A percentile compares a stretch with the other conserved stretches of the same genome.
phyloP scores from a whole-genome alignment of 225 moss, liverwort and hornwort species.

The Pseudisothecium myosuroides region DNA sequence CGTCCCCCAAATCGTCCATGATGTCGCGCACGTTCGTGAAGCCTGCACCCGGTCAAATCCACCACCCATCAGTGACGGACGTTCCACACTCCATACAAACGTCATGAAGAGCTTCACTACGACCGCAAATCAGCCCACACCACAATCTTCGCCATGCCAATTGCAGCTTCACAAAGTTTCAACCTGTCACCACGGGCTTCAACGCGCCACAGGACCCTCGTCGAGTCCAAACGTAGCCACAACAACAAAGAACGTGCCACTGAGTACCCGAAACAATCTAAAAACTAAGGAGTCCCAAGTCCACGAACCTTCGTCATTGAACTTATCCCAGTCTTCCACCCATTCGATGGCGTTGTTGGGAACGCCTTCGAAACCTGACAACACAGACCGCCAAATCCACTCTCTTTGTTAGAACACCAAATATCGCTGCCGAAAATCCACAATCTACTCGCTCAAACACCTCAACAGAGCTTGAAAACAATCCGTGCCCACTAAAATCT shows the following conservation, averaged over 20 bases:
- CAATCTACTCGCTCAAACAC: background rate
- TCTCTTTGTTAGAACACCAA: background rate
- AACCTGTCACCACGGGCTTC: background rate
- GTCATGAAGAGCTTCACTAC: background rate
- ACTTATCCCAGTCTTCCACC: constrained; percentile 99
- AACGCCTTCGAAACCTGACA: constrained; percentile 80
- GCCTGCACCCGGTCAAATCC: constrained; percentile 28
- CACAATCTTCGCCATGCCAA: background rate
- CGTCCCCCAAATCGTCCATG: constrained; percentile 63
- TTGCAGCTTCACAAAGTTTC: background rate
- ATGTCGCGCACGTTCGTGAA: constrained; percentile 76
- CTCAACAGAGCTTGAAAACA: background rate
- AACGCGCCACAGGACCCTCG: background rate
- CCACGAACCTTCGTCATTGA: constrained; percentile 77
- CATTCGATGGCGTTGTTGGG: constrained; percentile 83
- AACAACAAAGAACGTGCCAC: background rate
- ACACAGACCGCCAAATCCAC: background rate
- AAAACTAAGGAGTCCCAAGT: background rate
- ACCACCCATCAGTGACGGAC: background rate
- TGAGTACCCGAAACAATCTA: background rate
- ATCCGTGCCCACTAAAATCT: background rate
- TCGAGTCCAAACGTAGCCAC: background rate
- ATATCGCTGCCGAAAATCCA: background rate
- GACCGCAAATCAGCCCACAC: background rate
- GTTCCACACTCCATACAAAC: background rate